Evolutionary conservation across 352 stramenopile genomes (phyloP), one percentile per base, ranked within the genome.

Genomic region (Albugo laibachii): DNA sequence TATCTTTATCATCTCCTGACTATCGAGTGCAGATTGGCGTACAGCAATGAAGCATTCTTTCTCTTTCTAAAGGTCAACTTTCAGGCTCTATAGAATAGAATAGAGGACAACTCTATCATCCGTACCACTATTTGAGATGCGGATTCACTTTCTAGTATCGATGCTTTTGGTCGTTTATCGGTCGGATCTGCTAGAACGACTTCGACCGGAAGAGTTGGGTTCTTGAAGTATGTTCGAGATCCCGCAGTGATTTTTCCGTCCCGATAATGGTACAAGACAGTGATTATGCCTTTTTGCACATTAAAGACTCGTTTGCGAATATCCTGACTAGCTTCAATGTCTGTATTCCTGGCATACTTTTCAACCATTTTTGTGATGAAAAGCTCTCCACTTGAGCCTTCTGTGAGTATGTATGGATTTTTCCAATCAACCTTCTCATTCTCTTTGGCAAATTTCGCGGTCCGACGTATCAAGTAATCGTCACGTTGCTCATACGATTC

Each of bases 361-460:
- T 96, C 80, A 47, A 83, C 92, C 85, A 96, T 96, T 47, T 95
- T 95, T 52, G 84, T 82, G 47, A 96, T 91, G 13, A 74, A 45
- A 51, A 93, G 62, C 48, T 87, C 74, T 18, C 77, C 72, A 0
- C 68, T 71, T 18, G 69, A 64, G 13, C 73, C 71, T 13, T 72
- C 77, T 38, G 77, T 72, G 12, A 86, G 53, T 39, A 86, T 63
- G 48, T 85, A 89, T 20, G 76, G 69, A 40, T 84, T 85, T 56
- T 83, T 84, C 11, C 58, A 61, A 39, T 86, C 72, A 1, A 83
- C 53, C 51, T 85, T 71, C 46, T 87, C 72, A 38, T 85, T 83
- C 12, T 85, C 71, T 1, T 61, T 70, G 11, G 65, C 64, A 14
- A 96, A 56, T 19, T 69, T 77, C 11, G 95, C 77, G 5, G 67